Evolutionary conservation across 257 asterid species (phyloP).

Genomic region (Capsicum rhomboideum): DNA sequence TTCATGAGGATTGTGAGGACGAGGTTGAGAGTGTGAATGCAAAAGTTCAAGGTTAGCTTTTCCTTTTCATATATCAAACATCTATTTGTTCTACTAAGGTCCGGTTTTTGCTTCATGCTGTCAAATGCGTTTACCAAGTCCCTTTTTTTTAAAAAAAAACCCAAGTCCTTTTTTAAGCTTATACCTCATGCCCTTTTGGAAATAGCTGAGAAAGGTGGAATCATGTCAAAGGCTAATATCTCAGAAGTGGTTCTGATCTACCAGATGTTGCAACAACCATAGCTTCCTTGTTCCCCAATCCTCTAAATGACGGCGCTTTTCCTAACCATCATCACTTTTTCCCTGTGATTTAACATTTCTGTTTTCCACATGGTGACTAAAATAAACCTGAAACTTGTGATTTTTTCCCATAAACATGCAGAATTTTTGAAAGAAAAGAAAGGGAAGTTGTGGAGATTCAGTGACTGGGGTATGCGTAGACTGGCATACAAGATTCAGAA

Average conservation of each 20-base stretch:
- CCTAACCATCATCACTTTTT: background rate
- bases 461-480: slow-evolving; percentile 96
- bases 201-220: background rate
- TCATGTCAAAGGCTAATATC: background rate
- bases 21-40: slow-evolving; percentile 71
- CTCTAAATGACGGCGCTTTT: background rate
- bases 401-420: background rate
- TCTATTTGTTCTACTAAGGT: background rate
- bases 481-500: slow-evolving; percentile 85
- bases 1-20: slow-evolving; percentile 71
- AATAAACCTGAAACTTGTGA: background rate
- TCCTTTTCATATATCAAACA: background rate
- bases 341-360: background rate
- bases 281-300: background rate
- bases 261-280: background rate
- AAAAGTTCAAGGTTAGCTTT: slow-evolving; percentile 67
- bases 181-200: background rate
- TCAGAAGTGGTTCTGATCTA: background rate
- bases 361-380: background rate
- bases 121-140: background rate
- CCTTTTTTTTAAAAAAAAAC: background rate
- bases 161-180: no score
- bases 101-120: background rate
- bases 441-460: slow-evolving; percentile 90
- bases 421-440: slow-evolving; percentile 81